Percentiles rank a stretch among this genome's conserved stretches.
Evolutionary conservation across 805 yeast species (phyloP).

Genomic region (Yarrowia alimentaria): DNA sequence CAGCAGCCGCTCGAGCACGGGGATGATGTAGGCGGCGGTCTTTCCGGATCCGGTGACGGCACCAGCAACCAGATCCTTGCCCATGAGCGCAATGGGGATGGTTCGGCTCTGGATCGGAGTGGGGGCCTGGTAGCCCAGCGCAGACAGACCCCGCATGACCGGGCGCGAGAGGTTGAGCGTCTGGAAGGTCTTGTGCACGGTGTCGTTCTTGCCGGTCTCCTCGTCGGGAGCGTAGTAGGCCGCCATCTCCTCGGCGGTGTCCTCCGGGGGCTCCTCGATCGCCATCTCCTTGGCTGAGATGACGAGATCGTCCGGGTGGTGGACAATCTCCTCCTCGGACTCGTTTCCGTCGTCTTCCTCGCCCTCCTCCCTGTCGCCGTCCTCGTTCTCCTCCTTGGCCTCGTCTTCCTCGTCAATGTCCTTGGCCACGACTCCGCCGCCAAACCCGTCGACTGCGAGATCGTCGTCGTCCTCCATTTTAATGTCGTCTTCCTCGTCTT

Average conservation of each 20-base stretch:
- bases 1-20: slow-evolving; percentile 86
- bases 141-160: slow-evolving; percentile 73
- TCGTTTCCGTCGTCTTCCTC: slow-evolving; percentile 33
- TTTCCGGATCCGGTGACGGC: slow-evolving; percentile 99
- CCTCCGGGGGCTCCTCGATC: slow-evolving; percentile 36
- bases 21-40: slow-evolving; percentile 97
- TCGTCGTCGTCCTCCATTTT: slow-evolving; percentile 43
- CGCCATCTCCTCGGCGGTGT: slow-evolving; percentile 76
- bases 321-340: slow-evolving; percentile 31
- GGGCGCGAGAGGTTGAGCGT: slow-evolving; percentile 85
- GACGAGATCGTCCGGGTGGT: slow-evolving; percentile 20
- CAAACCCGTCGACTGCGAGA: slow-evolving; percentile 46
- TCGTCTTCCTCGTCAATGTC: slow-evolving; percentile 38
- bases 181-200: slow-evolving; percentile 65
- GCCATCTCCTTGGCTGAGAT: slow-evolving; percentile 1
- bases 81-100: slow-evolving; percentile 88
- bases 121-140: slow-evolving; percentile 81
- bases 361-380: slow-evolving; percentile 40
- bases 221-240: slow-evolving; percentile 64
- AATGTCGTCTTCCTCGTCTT: slow-evolving; percentile 39
- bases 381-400: slow-evolving; percentile 34
- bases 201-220: slow-evolving; percentile 48
- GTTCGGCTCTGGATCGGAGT: slow-evolving; percentile 93
- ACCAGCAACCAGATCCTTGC: slow-evolving; percentile 97
- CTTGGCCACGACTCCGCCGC: slow-evolving; percentile 36